phyloP scores from a whole-genome alignment of 768 basidiomycete genomes.

The Amanita thiersii region DNA sequence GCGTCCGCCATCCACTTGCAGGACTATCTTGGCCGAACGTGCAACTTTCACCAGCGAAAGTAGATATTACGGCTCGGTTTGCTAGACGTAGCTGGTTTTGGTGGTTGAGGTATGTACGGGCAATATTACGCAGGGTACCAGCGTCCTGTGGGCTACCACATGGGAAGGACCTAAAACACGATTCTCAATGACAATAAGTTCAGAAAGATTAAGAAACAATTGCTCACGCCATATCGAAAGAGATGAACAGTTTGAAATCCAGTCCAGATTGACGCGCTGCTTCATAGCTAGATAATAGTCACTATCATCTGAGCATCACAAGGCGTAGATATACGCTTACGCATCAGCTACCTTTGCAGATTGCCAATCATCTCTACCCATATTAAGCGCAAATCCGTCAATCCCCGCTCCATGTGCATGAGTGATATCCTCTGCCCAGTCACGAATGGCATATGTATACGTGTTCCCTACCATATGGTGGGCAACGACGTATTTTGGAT shows the following conservation, averaged over 20 bases:
- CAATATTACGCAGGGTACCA: constrained; percentile 39
- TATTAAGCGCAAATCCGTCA: constrained; percentile 67
- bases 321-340: constrained; percentile 25
- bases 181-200: neutral
- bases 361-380: constrained; percentile 60
- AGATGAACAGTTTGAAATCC: constrained; percentile 67
- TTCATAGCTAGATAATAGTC: constrained; percentile 31
- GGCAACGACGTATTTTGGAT: constrained; percentile 41
- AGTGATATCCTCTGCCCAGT: constrained; percentile 43
- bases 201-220: neutral
- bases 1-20: constrained; percentile 47
- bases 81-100: constrained; percentile 48
- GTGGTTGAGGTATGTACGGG: constrained; percentile 44
- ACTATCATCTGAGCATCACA: neutral
- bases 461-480: constrained; percentile 65
- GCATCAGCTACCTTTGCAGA: constrained; percentile 53
- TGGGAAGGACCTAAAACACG: constrained; percentile 37
- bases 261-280: constrained; percentile 45
- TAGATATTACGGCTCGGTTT: constrained; percentile 50
- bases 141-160: constrained; percentile 43
- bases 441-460: constrained; percentile 45
- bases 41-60: constrained; percentile 66
- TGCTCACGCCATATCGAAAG: constrained; percentile 70
- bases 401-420: constrained; percentile 52
- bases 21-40: constrained; percentile 50